Evolutionary conservation across 495 filamentous ascomycete genomes (phyloP), one percentile per base, ranked within the genome.

Genomic region (Xylaria bambusicola): DNA sequence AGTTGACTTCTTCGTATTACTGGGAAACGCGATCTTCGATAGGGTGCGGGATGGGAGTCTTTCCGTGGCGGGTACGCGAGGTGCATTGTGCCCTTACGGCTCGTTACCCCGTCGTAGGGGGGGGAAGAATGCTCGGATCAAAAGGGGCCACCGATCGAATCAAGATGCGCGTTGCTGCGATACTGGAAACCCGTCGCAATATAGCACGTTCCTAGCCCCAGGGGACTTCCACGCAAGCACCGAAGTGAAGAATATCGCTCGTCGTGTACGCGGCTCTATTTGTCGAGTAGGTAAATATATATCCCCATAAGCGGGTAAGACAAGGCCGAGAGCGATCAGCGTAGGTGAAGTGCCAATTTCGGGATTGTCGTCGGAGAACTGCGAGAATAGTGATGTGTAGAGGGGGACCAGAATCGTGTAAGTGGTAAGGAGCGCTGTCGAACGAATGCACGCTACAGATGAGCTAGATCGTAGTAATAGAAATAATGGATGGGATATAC

Each of bases 21-120:
- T 8, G 84, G 84, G 55, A 88, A 75, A 56, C 84, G 79, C 18
- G 85, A 80, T 31, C 85, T 77, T 63, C 86, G 83, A 35, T 79
- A 86, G 26, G 81, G 82, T 31, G 87, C 85, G 52, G 88, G 82
- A 64, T 86, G 82, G 56, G 87, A 90, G 64, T 84, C 84, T 74
- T 90, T 94, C 67, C 92, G 87, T 58, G 91, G 86, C 56, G 92
- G 93, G 60, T 93, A 77, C 54, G 93, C 93, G 80, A 92, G 93
- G 68, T 98, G 93, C 93, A 98, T 97, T 60, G 63, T 75, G 63
- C 35, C 45, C 6, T 10, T n/a, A n/a, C 9, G 35, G 44, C 58
- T 55, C 44, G 58, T 35, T 44, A 13, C 38, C 58, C 44, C 17
- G 51, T 48, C 33, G 26, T 12, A 29, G 35, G 44, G 58, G 41